Evolutionary conservation across 306 rosid species (phyloP), one percentile per base, ranked within the genome.

Genomic region (Dalbergia cochinchinensis): DNA sequence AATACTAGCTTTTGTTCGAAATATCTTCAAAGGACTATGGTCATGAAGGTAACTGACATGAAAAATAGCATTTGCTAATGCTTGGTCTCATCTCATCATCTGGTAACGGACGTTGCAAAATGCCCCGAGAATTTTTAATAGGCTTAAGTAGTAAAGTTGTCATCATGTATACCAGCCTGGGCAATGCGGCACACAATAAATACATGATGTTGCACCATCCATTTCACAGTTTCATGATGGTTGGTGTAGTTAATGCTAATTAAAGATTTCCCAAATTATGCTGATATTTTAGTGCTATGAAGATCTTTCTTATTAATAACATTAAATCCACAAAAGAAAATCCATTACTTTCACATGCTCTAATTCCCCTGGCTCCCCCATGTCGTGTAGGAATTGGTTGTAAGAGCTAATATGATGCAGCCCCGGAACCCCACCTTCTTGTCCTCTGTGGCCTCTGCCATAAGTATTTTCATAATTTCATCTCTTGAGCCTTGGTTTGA

Each of bases 281-380:
- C 61, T 22, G 61, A 48, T 47, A 71, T 19, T 76, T 65, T 65
- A 51, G 57, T 39, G 71, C 71, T 65, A 12, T 4, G 10, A 39
- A 65, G 33, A 16, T 18, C 0, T 26, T 2, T 26, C 2, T 26
- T 26, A n/a, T 26, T 26, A 26, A 26, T 26, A 26, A 26, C 31
- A 26, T 26, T 26, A 26, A 26, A 26, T 26, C 31, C 2, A 26
- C 31, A 26, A 26, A 26, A 26, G 31, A 26, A 1, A 18, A 64
- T 50, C 74, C 74, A 53, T 77, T 66, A 37, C 19, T 66, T 77
- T 9, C 81, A 77, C 58, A 16, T 66, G 81, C 42, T 67, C 13
- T 41, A 66, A 41, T 55, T 66, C 42, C 58, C 22, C 34, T 26
- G 31, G 31, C 31, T 26, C 31, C 31, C 31, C 31, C 31, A 26